phyloP scores from a whole-genome alignment of 805 yeast genomes.

The Sungouiella blattae region DNA sequence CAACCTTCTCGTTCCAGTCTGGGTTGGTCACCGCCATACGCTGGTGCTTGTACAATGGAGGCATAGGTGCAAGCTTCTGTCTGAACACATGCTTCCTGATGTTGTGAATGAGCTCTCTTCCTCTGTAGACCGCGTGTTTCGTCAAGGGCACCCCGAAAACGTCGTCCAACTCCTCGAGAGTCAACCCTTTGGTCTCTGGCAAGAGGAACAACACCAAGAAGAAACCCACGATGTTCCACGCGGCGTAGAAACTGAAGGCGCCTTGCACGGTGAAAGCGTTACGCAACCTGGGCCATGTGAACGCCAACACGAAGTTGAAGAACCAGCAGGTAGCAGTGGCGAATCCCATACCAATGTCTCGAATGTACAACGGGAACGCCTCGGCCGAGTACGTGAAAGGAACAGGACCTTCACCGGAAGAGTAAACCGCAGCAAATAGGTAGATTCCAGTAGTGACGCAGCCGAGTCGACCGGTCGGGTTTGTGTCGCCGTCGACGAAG shows the following conservation, averaged over 20 bases:
- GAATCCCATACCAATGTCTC: conserved; percentile 77
- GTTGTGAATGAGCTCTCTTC: conserved; percentile 31
- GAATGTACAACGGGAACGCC: conserved; percentile 71
- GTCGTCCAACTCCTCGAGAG: conserved; percentile 74
- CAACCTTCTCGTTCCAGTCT: conserved; percentile 62
- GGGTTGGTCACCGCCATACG: conserved; percentile 58
- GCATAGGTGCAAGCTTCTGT: conserved; percentile 43
- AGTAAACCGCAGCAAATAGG: conserved; percentile 67
- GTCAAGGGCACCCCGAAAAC: conserved; percentile 61
- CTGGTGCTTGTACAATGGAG: conserved; percentile 56
- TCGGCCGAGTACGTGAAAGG: conserved; percentile 89
- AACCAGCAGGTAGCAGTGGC: conserved; percentile 78
- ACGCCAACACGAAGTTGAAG: conserved; percentile 64
- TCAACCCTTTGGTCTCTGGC: conserved; percentile 69
- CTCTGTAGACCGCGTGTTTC: conserved; percentile 49
- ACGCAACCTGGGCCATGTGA: conserved; percentile 75
- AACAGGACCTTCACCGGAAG: conserved; percentile 86
- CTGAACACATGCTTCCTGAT: conserved; percentile 45
- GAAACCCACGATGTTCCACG: conserved; percentile 72
- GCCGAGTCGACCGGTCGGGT: conserved; percentile 55
- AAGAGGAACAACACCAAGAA: conserved; percentile 67
- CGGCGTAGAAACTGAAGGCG: conserved; percentile 87
- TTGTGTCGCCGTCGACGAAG: conserved; percentile 51
- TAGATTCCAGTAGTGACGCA: conserved; percentile 72
- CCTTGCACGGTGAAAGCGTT: conserved; percentile 73